These are phyloP conservation scores for Striga asiatica DNA, from an alignment of 257 asterid genomes.

Conservation along the genomic window DNA sequence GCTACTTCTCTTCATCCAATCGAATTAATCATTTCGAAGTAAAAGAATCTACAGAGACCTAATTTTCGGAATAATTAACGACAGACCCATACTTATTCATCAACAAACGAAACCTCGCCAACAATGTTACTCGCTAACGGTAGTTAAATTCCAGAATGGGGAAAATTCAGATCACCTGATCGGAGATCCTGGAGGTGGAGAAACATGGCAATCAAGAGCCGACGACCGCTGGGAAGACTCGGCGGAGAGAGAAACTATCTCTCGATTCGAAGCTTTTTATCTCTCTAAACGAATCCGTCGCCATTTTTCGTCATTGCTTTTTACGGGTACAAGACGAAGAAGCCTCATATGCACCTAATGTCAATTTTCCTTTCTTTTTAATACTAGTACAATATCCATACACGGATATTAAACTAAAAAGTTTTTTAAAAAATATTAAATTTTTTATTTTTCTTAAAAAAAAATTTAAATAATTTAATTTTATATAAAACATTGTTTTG, in stretches of 20 bases:
- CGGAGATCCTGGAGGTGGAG: slow-evolving; percentile 29
- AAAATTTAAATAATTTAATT: no score
- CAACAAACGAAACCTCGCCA: slow-evolving; percentile 5
- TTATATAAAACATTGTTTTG: no score
- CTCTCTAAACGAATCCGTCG: neutral
- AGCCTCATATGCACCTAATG: no score
- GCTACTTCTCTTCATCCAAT: neutral
- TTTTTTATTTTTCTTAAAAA: no score
- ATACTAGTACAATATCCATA: no score
- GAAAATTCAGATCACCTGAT: slow-evolving; percentile 19
- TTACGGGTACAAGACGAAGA: no score
- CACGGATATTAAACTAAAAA: no score
- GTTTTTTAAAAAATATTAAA: no score
- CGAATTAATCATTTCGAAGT: slow-evolving; percentile 9
- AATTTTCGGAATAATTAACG: neutral
- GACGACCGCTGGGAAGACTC: slow-evolving; percentile 12
- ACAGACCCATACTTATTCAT: neutral
- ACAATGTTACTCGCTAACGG: slow-evolving; percentile 1
- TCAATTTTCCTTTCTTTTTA: no score
- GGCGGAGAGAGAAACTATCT: neutral
- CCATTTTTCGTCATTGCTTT: no score
- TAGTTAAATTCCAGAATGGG: slow-evolving; percentile 6
- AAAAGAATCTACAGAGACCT: slow-evolving; percentile 6
- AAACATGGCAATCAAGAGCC: slow-evolving; percentile 3
- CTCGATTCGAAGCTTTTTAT: neutral